Evolutionary conservation across 208 protist genomes (phyloP), one percentile per base, ranked within the genome.

Genomic region (Trypanosoma cruzi): DNA sequence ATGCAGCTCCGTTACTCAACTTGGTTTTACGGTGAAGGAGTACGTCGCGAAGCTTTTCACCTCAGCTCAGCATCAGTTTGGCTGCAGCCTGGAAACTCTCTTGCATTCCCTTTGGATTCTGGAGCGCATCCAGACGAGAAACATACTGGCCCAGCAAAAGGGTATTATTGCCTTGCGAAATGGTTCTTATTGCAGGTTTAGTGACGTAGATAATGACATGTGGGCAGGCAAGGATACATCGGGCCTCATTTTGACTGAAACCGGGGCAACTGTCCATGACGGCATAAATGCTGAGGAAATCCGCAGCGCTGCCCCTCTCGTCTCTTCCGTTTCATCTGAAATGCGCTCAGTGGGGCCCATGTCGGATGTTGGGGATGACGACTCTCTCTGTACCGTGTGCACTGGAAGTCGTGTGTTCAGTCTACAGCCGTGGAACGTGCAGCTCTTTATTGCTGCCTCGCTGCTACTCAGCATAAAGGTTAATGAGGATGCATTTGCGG

Each of bases 371-470:
- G 44, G 4, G 5, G 73, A 83, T 10, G 66, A 54, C 18, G 64
- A 58, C 14, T 58, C 29, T 32, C 46, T 73, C 14, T 84, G 79
- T 48, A 26, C 52, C 6, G 68, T 60, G 22, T 85, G 80, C 31
- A 8, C 59, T 16, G 70, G 55, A 29, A 50, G 53, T 0, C 34
- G 62, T 20, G 68, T 81, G 0, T 85, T 85, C 26, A 59, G 74
- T 26, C 26, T 85, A 49, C 80, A 79, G 69, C 68, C 79, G 37
- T 76, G 72, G 65, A 85, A 82, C 56, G 73, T 79, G 18, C 80
- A 81, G 42, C 50, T 77, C 7, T 72, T 80, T 44, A 56, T 81
- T 31, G 62, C 72, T 10, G 80, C 80, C 11, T 66, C 73, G n/a
- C 68, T 85, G 20, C 65, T 78, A 5, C 68, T 85, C 6, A 82